These are phyloP conservation scores for Lachnellula hyalina DNA, from an alignment of 2,329 filamentous ascomycete genomes.

Conservation along the genomic window DNA sequence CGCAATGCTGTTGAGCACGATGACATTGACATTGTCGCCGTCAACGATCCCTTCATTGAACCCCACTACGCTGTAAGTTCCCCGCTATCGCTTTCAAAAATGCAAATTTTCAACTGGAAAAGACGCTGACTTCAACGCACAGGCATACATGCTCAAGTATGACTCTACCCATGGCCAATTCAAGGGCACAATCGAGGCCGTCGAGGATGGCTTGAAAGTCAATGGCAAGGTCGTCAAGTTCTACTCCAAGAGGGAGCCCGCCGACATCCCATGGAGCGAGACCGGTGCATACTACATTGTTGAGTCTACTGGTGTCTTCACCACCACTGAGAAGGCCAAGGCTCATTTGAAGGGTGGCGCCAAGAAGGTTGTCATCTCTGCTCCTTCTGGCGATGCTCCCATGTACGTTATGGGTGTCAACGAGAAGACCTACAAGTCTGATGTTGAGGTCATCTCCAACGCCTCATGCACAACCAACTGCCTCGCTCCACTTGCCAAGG, in stretches of 20 bases:
- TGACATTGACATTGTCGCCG: slow-evolving; percentile 87
- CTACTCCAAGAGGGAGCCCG: slow-evolving; percentile 88
- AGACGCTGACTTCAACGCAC: slow-evolving; percentile 4
- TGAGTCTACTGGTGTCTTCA: slow-evolving; percentile 99
- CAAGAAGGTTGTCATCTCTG: slow-evolving; percentile 96
- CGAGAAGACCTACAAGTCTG: slow-evolving; percentile 86
- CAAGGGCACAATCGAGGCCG: slow-evolving; percentile 80
- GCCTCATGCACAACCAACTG: slow-evolving; percentile 99
- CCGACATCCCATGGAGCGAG: slow-evolving; percentile 83
- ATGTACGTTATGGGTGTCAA: slow-evolving; percentile 99
- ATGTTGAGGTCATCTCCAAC: slow-evolving; percentile 94
- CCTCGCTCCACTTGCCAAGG: slow-evolving; percentile 98
- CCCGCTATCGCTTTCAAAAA: slow-evolving; percentile 6
- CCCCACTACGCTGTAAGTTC: slow-evolving; percentile 88
- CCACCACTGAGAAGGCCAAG: slow-evolving; percentile 91
- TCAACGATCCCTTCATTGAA: slow-evolving; percentile 99
- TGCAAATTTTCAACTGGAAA: slow-evolving; percentile 1
- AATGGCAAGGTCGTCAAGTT: slow-evolving; percentile 95
- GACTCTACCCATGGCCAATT: slow-evolving; percentile 95
- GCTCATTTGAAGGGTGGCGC: slow-evolving; percentile 94
- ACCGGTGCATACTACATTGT: slow-evolving; percentile 90
- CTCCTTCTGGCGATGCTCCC: slow-evolving; percentile 89
- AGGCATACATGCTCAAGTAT: slow-evolving; percentile 99
- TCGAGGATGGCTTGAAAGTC: slow-evolving; percentile 67
- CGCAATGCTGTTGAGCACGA: slow-evolving; percentile 90